These are phyloP conservation scores for Leccinellum luteum DNA, from an alignment of 768 basidiomycete species.

Conservation along the genomic window DNA sequence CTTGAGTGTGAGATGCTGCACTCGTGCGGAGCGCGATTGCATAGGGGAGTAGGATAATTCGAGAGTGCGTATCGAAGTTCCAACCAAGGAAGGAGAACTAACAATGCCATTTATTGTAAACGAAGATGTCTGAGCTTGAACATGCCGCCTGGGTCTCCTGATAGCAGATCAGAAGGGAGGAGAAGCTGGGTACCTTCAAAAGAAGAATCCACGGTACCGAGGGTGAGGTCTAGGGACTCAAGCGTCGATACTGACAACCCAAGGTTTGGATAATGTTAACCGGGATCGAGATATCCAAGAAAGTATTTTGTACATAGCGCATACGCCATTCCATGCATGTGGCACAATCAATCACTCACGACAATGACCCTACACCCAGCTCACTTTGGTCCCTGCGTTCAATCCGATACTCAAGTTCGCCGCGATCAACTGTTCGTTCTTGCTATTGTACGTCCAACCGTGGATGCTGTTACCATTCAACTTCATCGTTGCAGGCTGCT, in stretches of 20 bases:
- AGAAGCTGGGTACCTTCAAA: constrained; percentile 28
- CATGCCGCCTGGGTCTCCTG: constrained; percentile 3
- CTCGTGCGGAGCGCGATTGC: constrained; percentile 14
- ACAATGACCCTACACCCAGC: constrained; percentile 30
- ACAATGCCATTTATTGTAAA: constrained; percentile 41
- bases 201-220: constrained; percentile 24
- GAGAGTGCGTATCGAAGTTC: constrained; percentile 40
- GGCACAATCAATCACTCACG: not conserved
- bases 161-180: constrained; percentile 17
- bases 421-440: constrained; percentile 42
- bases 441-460: constrained; percentile 40
- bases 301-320: not conserved
- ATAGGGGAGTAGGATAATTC: constrained; percentile 41
- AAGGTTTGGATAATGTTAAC: constrained; percentile 25
- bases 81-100: constrained; percentile 38
- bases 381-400: constrained; percentile 36
- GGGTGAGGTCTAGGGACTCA: constrained; percentile 30
- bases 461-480: constrained; percentile 36
- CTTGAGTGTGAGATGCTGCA: constrained; percentile 34
- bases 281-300: constrained; percentile 15
- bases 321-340: not conserved
- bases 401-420: constrained; percentile 39
- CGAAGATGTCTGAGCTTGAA: constrained; percentile 34
- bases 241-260: constrained; percentile 27
- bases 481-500: constrained; percentile 39